Conservation (phyloP, 305 asterid species). For the Fraxinus paxiana region DNA sequence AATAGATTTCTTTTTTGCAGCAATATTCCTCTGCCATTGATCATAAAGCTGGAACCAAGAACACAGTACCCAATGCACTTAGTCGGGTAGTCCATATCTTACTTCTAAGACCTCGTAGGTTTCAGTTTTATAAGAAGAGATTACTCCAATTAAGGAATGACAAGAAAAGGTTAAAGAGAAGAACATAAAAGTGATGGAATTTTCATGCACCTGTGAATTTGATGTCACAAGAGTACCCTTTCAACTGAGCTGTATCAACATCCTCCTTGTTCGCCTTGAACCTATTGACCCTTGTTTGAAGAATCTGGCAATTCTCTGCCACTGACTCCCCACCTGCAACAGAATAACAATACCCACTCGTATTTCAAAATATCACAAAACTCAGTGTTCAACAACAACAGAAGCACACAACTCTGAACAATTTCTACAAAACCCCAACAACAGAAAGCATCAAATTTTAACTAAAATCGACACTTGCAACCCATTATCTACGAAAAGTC, state of each 20-base stretch:
- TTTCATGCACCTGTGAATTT: conserved; percentile 61
- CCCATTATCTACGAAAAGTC: background rate
- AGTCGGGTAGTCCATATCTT: background rate
- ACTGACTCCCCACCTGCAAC: conserved; percentile 85
- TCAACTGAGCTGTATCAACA: conserved; percentile 43
- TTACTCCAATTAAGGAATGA: background rate
- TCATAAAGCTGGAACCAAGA: background rate
- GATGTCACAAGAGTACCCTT: conserved; percentile 79
- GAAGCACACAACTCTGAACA: background rate
- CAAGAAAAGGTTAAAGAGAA: background rate
- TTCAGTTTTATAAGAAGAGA: background rate
- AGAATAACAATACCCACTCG: background rate
- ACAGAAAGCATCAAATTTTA: background rate
- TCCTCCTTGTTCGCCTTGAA: conserved; percentile 61
- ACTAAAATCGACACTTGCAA: background rate
- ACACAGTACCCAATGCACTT: background rate
- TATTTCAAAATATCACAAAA: background rate
- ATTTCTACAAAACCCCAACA: background rate
- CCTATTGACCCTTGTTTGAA: conserved; percentile 87
- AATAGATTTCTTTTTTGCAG: background rate
- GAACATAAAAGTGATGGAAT: conserved; percentile 13
- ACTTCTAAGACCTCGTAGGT: background rate
- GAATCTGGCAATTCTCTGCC: conserved; percentile 88
- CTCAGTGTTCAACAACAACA: background rate
- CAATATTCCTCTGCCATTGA: background rate